A percentile compares a stretch with the other conserved stretches of the same genome.
phyloP scores from a whole-genome alignment of 2,329 filamentous ascomycete species.

The Stagonosporopsis rhizophila region DNA sequence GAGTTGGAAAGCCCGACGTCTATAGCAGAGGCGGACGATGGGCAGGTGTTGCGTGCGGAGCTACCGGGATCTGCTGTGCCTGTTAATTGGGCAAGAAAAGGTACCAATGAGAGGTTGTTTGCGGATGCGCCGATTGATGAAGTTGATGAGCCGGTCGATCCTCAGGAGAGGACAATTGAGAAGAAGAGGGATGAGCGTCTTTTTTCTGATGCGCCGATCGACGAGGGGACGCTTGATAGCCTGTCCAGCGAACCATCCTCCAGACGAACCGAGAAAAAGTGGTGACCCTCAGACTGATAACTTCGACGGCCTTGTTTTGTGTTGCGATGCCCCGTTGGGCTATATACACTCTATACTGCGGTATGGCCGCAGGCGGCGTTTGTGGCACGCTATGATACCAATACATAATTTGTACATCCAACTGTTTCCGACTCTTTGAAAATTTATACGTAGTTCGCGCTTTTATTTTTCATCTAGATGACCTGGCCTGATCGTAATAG shows the following conservation, averaged over 20 bases:
- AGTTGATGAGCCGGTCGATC: constrained; percentile 5
- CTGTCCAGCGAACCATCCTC: not conserved
- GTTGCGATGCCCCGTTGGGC: not conserved
- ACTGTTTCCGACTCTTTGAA: not conserved
- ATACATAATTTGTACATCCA: not conserved
- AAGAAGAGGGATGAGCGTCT: constrained; percentile 15
- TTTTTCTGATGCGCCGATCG: constrained; percentile 14
- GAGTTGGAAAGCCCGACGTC: constrained; percentile 22
- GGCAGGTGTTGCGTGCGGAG: constrained; percentile 19
- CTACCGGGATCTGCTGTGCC: constrained; percentile 21
- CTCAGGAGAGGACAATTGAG: constrained; percentile 5
- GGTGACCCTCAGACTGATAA: not conserved
- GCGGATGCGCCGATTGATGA: constrained; percentile 23
- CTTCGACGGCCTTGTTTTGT: not conserved
- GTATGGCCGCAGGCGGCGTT: not conserved
- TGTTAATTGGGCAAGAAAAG: not conserved
- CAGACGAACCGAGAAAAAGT: not conserved
- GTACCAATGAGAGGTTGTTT: constrained; percentile 20
- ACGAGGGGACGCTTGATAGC: not conserved
- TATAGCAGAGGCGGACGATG: constrained; percentile 16
- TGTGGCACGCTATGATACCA: constrained; percentile 7
- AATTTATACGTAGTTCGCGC: not conserved
- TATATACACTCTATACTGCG: not conserved
- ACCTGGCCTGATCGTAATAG: constrained; percentile 6
- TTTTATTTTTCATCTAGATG: not conserved